Conservation (phyloP, 129 eudicot species). For the Escallonia rubra region DNA sequence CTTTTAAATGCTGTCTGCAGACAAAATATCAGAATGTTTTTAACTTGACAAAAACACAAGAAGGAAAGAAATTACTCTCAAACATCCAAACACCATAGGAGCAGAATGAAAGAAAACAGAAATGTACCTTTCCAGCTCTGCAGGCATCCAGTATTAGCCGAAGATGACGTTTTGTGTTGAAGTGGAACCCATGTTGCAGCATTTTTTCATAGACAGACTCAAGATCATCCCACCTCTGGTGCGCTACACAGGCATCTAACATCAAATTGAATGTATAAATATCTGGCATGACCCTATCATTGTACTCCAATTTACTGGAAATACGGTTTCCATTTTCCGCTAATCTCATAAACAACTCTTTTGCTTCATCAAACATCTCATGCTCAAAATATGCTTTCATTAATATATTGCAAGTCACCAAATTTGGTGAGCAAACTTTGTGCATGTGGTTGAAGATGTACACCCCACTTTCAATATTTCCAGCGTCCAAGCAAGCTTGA, state of each 20-base stretch:
- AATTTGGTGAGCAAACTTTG: conserved; percentile 77
- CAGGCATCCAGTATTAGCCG: conserved; percentile 57
- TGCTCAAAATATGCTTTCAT: conserved; percentile 70
- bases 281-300: conserved; percentile 57
- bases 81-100: no score
- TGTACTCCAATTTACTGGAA: conserved; percentile 34
- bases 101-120: background rate
- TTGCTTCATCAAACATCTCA: conserved; percentile 68
- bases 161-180: conserved; percentile 77
- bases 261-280: conserved; percentile 70
- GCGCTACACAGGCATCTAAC: conserved; percentile 55
- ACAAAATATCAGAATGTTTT: no score
- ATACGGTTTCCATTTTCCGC: conserved; percentile 37
- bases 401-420: conserved; percentile 80
- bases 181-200: conserved; percentile 68
- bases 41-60: no score
- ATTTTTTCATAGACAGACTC: conserved; percentile 54
- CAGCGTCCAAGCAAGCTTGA: conserved; percentile 72
- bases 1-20: no score
- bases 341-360: conserved; percentile 45
- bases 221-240: conserved; percentile 72
- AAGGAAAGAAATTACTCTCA: no score
- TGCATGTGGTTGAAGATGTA: conserved; percentile 74
- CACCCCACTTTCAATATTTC: conserved; percentile 48
- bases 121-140: conserved; percentile 66